These are phyloP conservation scores for Pyropia yezoensis DNA, from an alignment of 23 red algal genomes.

Conservation along the genomic window DNA sequence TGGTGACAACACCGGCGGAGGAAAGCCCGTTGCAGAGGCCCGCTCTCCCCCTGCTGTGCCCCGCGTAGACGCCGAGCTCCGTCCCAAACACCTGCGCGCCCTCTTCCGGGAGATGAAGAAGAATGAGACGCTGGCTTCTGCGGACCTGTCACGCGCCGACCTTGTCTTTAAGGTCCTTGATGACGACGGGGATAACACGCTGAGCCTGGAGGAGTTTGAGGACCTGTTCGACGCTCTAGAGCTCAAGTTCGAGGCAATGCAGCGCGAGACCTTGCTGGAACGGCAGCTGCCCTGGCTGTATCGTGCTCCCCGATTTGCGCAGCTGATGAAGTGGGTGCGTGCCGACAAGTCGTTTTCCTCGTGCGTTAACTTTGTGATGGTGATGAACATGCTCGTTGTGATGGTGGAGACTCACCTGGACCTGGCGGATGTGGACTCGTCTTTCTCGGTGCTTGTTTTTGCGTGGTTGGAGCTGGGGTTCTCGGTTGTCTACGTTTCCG, in stretches of 20 bases:
- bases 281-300: conserved; percentile 34
- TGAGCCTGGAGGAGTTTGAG: conserved; percentile 46
- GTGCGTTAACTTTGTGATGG: conserved; percentile 38
- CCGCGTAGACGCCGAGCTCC: too few species aligned
- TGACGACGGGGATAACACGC: conserved; percentile 30
- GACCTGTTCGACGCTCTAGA: conserved; percentile 49
- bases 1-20: too few species aligned
- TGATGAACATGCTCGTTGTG: conserved; percentile 43
- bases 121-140: conserved; percentile 33
- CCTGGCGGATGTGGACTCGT: conserved; percentile 28
- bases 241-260: conserved; percentile 40
- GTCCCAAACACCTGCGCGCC: conserved; percentile 2
- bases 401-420: conserved; percentile 54
- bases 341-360: conserved; percentile 12
- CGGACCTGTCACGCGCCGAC: conserved; percentile 18
- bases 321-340: conserved; percentile 38
- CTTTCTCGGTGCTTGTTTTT: conserved; percentile 31
- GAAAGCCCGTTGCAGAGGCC: too few species aligned
- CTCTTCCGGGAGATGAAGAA: conserved; percentile 48
- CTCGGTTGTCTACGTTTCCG: conserved; percentile 44
- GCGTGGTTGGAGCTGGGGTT: conserved; percentile 39
- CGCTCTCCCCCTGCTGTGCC: too few species aligned
- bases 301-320: conserved; percentile 17
- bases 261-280: conserved; percentile 19
- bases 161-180: conserved; percentile 49